Base-by-base conservation (phyloP, 2,329 filamentous ascomycete genomes). In the Trichoderma atrobrunneum region DNA sequence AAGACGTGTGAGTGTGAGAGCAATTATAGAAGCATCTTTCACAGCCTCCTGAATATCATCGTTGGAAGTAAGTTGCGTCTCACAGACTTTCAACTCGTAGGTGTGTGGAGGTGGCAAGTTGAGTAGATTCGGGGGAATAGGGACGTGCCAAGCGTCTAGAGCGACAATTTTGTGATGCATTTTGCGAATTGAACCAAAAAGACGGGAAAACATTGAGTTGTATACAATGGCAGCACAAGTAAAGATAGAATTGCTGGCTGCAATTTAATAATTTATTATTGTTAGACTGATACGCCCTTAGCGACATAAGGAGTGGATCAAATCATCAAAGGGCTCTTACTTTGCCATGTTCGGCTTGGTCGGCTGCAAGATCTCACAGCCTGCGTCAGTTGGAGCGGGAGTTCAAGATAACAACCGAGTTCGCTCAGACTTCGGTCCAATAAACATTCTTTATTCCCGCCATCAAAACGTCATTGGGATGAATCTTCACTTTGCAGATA, bases 131-230 rank as follows among this genome's bases (percentile, higher is more conserved):
- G 28, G 7, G 8, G 62, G 62, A 1, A 65, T 65, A 16, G 62
- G 62, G 18, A 65, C 62, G 48, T 65, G 39, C 62, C 62, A 65
- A 1, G 62, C 39, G 7, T 65, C 62, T 7, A 65, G 26, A 21
- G 62, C 62, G 7, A 65, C 62, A 2, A 65, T 65, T 51, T 65
- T 30, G 8, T 65, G 62, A 51, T 65, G 62, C 62, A 65, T 65
- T 48, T 26, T 59, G 18, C 16, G 7, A 59, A 59, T 51, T 51
- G 43, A 51, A 51, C 43, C 43, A 21, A 21, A 51, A 21, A 6
- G 5, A 51, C 5, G 7, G 18, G 0, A 10, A 51, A 51, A 51
- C 10, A 21, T 51, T 21, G n/a, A 11, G 18, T 21, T 6, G 43
- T 51, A 21, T 51, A 51, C 8, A 21, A 51, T n/a, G n/a, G 43